phyloP scores from a whole-genome alignment of 1,284 basidiomycete genomes.

The Ganoderma boninense region DNA sequence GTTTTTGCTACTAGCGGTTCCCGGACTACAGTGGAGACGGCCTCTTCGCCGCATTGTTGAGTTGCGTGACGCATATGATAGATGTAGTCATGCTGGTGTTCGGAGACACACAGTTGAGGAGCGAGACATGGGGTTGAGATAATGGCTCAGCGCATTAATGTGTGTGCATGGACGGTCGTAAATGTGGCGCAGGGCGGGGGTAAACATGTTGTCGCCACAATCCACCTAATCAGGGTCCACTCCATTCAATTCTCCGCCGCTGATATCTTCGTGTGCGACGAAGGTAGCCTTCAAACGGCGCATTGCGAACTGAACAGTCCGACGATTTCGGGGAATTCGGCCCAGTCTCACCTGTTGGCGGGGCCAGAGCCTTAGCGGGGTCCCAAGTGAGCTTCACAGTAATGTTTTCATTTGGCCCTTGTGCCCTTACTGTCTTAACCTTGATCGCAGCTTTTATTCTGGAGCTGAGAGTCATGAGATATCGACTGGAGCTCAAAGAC shows the following conservation, averaged over 20 bases:
- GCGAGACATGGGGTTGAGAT: background rate
- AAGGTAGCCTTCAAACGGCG: background rate
- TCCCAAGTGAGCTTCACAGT: background rate
- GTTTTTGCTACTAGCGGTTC: background rate
- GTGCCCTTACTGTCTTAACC: background rate
- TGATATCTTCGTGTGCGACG: no score
- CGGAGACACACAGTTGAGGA: background rate
- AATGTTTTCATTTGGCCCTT: background rate
- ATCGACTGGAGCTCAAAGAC: background rate
- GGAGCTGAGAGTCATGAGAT: no score
- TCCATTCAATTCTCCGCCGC: no score
- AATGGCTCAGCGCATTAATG: background rate
- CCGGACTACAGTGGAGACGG: background rate
- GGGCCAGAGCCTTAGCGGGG: background rate
- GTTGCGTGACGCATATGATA: background rate
- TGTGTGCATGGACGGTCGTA: background rate
- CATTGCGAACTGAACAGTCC: background rate
- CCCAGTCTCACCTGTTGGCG: background rate
- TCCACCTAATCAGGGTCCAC: background rate
- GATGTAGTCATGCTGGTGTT: background rate
- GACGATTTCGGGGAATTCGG: background rate
- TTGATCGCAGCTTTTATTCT: no score
- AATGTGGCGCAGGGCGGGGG: background rate
- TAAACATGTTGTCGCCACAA: background rate
- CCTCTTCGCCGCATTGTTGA: background rate